Base-by-base conservation (phyloP, 345 rosid species). In the Rhodamnia argentea region DNA sequence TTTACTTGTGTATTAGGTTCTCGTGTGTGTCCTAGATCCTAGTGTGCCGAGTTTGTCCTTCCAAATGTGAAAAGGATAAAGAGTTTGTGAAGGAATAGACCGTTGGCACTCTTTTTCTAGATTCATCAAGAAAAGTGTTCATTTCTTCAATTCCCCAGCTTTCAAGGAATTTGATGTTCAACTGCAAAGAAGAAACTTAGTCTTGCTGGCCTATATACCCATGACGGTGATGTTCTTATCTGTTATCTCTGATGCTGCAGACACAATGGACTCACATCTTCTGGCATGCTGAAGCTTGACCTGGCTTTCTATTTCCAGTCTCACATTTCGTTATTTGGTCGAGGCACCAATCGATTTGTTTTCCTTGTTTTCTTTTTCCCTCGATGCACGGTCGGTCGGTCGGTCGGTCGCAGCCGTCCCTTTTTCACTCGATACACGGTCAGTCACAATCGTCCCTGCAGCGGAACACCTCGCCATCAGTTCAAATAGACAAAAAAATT, bases 51-150 rank as follows among this genome's bases (percentile, higher is more conserved):
- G 86, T 84, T 54, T 23, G 56, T 52, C 84, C 20, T 83, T 54
- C 88, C 89, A 52, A 76, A 82, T 74, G 70, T 84, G 83, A 26
- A 58, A 74, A 64, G 81, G 78, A 52, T 74, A 37, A 74, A 26
- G 26, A 84, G 59, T 27, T 83, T 18, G 85, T 50, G 82, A 85
- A 78, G 90, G 64, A 52, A 83, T 37, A 18, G 26, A 85, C 40
- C 40, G 81, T 59, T 58, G 84, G 86, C 64, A 60, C 86, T 74
- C 83, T 42, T 44, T 84, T 78, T 78, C 56, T 86, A 58, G 88
- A 70, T 70, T 70, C 87, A 44, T 90, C 47, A 37, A 24, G 85
- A 24, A 78, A 85, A 87, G 57, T 82, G 84, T 82, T 52, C 40
- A 82, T 82, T 51, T 52, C 84, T 52, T 52, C 84, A 52, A 52